phyloP scores from a whole-genome alignment of 2,329 filamentous ascomycete species.

The Neopestalotiopsis sp. region DNA sequence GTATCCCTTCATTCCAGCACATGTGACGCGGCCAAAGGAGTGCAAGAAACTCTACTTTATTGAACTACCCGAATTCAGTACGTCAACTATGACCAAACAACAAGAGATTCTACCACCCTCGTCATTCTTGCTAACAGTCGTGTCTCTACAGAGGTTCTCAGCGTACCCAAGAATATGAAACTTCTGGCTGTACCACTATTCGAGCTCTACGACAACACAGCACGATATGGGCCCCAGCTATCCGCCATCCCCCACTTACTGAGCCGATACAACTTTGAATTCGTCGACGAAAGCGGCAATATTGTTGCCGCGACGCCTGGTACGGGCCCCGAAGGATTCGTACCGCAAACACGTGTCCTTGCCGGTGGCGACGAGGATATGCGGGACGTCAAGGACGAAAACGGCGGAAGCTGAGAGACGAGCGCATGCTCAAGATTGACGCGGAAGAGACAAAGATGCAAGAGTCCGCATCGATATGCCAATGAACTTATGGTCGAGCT shows the following conservation, averaged over 20 bases:
- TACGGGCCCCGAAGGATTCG: constrained; percentile 63
- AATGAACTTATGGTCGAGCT: background rate
- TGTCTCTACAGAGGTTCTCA: constrained; percentile 75
- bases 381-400: constrained; percentile 50
- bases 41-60: constrained; percentile 99
- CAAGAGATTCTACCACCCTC: background rate
- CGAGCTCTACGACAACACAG: constrained; percentile 97
- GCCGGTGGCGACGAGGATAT: constrained; percentile 67
- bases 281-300: constrained; percentile 90
- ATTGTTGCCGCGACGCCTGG: constrained; percentile 87
- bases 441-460: background rate
- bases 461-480: background rate
- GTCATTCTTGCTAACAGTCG: constrained; percentile 26
- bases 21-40: constrained; percentile 96
- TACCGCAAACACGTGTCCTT: constrained; percentile 70
- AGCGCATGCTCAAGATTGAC: background rate
- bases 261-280: constrained; percentile 96
- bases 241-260: constrained; percentile 95
- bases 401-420: constrained; percentile 34
- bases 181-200: constrained; percentile 95
- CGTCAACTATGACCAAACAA: constrained; percentile 33
- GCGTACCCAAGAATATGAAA: constrained; percentile 99
- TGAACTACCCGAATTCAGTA: constrained; percentile 89
- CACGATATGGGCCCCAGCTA: constrained; percentile 91
- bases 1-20: constrained; percentile 97